phyloP scores from a whole-genome alignment of 2,329 filamentous ascomycete genomes.

The Fonsecaea nubica region DNA sequence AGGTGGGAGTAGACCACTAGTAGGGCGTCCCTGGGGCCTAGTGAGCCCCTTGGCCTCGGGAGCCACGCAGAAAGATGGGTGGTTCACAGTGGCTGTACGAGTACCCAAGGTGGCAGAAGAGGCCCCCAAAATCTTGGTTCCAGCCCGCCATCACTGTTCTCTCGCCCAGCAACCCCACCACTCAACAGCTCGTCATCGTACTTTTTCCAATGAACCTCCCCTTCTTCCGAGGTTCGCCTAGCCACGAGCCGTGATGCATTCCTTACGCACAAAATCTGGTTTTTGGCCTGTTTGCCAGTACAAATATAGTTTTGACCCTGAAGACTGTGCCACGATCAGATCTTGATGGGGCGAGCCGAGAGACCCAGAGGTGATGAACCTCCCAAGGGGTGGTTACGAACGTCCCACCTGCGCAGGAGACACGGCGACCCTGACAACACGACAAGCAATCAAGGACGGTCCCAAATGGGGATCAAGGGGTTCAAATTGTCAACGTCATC shows the following conservation, averaged over 20 bases:
- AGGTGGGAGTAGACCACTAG: slow-evolving; percentile 1
- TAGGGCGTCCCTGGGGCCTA: slow-evolving; percentile 10
- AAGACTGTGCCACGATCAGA: slow-evolving; percentile 16
- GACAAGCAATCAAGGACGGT: neutral
- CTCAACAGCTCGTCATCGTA: neutral
- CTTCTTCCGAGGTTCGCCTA: slow-evolving; percentile 27
- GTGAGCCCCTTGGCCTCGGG: neutral
- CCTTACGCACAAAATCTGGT: slow-evolving; percentile 14
- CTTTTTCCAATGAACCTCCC: neutral
- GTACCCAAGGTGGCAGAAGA: neutral
- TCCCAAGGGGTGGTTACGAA: slow-evolving; percentile 1
- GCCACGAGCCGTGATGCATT: slow-evolving; percentile 11
- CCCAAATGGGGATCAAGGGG: neutral
- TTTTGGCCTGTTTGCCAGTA: neutral
- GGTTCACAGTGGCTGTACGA: neutral
- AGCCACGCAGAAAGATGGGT: slow-evolving; percentile 2
- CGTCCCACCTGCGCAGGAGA: slow-evolving; percentile 3
- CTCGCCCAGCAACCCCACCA: neutral
- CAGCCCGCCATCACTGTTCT: slow-evolving; percentile 3
- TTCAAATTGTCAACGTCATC: slow-evolving; percentile 14
- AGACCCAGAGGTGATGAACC: neutral
- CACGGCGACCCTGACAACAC: neutral
- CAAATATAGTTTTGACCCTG: slow-evolving; percentile 13
- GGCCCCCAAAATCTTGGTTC: slow-evolving; percentile 23
- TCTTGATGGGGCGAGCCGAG: slow-evolving; percentile 17